Conservation (phyloP, 495 filamentous ascomycete genomes). For the Trichoderma reesei region DNA sequence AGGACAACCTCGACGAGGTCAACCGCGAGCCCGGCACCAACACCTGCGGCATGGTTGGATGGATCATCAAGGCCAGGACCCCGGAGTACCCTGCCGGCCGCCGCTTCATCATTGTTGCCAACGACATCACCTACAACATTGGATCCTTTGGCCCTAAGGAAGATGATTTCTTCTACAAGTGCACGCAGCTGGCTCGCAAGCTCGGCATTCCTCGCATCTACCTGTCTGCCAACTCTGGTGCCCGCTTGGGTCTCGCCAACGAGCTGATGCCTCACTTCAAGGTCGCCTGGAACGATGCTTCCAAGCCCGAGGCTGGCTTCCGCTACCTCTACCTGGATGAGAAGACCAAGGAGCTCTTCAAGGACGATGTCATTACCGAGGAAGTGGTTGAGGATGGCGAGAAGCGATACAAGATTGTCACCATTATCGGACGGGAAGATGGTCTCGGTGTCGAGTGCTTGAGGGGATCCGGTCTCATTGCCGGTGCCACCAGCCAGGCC, state of each 20-base stretch:
- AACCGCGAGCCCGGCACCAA: slow-evolving; percentile 90
- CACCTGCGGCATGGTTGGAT: slow-evolving; percentile 95
- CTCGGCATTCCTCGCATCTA: slow-evolving; percentile 95
- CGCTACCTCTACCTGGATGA: slow-evolving; percentile 95
- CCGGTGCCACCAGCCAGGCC: slow-evolving; percentile 89
- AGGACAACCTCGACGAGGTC: slow-evolving; percentile 85
- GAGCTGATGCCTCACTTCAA: slow-evolving; percentile 95
- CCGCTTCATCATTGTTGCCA: slow-evolving; percentile 91
- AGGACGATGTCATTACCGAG: slow-evolving; percentile 87
- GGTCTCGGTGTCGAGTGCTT: slow-evolving; percentile 96
- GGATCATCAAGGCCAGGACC: slow-evolving; percentile 91
- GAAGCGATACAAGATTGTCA: slow-evolving; percentile 86
- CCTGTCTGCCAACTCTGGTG: slow-evolving; percentile 98
- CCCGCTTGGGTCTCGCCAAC: slow-evolving; percentile 91
- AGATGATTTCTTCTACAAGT: slow-evolving; percentile 98
- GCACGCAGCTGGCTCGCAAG: slow-evolving; percentile 87
- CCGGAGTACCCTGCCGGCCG: slow-evolving; percentile 94
- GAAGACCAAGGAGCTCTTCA: slow-evolving; percentile 78
- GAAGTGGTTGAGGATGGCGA: slow-evolving; percentile 76
- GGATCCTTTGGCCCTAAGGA: slow-evolving; percentile 94
- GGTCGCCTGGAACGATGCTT: slow-evolving; percentile 86
- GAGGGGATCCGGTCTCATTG: slow-evolving; percentile 94
- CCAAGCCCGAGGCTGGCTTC: slow-evolving; percentile 83
- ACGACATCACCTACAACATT: slow-evolving; percentile 98
- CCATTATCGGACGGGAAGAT: slow-evolving; percentile 88